Percentiles rank a stretch among this genome's conserved stretches.
phyloP scores from a whole-genome alignment of 352 stramenopile species.

The Pythium sp. region DNA sequence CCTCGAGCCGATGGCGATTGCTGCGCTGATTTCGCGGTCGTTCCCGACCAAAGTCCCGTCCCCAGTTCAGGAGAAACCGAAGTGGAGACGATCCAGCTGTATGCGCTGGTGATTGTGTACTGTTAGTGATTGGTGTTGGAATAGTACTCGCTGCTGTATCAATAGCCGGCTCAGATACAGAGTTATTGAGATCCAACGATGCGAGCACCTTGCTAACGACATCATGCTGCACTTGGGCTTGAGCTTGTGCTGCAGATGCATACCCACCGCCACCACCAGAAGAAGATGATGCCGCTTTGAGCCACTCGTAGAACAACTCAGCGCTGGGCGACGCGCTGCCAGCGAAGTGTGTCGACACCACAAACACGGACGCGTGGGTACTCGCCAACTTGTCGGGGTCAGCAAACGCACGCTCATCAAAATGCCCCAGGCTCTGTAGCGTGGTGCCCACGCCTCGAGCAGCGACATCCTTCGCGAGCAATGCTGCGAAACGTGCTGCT shows the following conservation, averaged over 20 bases:
- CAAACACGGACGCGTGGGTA: constrained; percentile 71
- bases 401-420: constrained; percentile 34
- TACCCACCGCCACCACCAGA: too few species aligned
- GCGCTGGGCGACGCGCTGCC: constrained; percentile 94
- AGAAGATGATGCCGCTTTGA: constrained; percentile 37
- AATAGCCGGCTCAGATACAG: not conserved
- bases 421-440: constrained; percentile 88
- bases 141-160: constrained; percentile 1
- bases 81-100: constrained; percentile 4
- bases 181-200: not conserved
- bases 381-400: constrained; percentile 25
- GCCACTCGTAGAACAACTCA: constrained; percentile 80
- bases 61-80: constrained; percentile 10
- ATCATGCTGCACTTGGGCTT: not conserved
- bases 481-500: constrained; percentile 89
- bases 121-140: not conserved
- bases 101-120: not conserved
- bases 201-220: not conserved
- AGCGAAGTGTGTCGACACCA: constrained; percentile 95
- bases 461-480: constrained; percentile 69
- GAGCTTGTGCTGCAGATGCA: not conserved
- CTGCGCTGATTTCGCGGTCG: not conserved
- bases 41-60: constrained; percentile 4
- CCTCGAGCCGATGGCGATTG: constrained; percentile 21
- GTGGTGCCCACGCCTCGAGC: constrained; percentile 52